Evolutionary conservation across 2,329 filamentous ascomycete genomes (phyloP), one percentile per base, ranked within the genome.

Genomic region (Exophiala sp.): DNA sequence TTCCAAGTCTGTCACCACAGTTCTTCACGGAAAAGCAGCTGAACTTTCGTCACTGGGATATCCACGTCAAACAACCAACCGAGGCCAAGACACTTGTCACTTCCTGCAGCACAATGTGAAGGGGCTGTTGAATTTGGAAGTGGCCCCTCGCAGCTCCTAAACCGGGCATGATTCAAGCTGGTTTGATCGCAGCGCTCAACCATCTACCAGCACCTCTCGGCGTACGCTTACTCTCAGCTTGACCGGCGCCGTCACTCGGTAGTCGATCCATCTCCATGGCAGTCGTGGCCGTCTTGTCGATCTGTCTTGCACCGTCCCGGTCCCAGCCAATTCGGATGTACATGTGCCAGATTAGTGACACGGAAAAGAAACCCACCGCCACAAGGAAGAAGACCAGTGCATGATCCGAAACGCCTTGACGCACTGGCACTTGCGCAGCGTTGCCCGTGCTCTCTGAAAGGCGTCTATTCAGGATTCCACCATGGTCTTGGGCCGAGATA

Each of bases 271-370:
- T 8, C 34, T 24, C 21, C 50, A 49, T 45, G 16, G 48, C 40
- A 32, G 16, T 34, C 14, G 14, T 34, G 12, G 51, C 29, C 9
- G 3, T 11, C 16, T 36, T 14, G 39, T 52, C 49, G 12, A 43
- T 40, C 39, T 47, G 21, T 18, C 29, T 49, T 12, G 44, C 54
- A 5, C 43, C 39, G 11, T 52, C 49, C 41, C 48, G 32, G 12
- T 21, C 40, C 49, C 44, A 45, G 29, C 49, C 54, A 41, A 34
- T 18, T 24, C 40, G 54, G 33, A 52, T n/a, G 32, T 56, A 56
- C 8, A 52, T 24, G 12, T 56, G 38, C 48, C 48, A 48, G 29
- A 56, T 33, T 11, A 56, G 29, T 1, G 54, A 42, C 36, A 43
- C 16, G 21, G 52, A 43, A 35, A 56, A 56, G 45, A 56, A 52